A percentile compares a stretch with the other conserved stretches of the same genome.
Evolutionary conservation across 495 filamentous ascomycete genomes (phyloP).

Genomic region (Hyaloscypha finlandica): DNA sequence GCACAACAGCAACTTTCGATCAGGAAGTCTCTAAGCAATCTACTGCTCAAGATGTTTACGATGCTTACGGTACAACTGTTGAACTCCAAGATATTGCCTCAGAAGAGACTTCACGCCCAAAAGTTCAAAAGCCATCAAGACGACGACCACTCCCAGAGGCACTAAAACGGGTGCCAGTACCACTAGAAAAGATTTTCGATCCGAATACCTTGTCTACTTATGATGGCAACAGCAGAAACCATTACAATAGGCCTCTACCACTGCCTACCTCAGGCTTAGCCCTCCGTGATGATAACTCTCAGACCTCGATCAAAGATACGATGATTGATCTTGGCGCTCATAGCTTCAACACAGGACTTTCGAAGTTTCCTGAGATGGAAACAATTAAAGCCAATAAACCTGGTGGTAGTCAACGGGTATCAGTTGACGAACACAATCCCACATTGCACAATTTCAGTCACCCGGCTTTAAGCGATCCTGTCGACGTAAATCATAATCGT

Average conservation of each 20-base stretch:
- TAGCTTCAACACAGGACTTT: slow-evolving; percentile 42
- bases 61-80: slow-evolving; percentile 51
- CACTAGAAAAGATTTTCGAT: slow-evolving; percentile 58
- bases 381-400: slow-evolving; percentile 52
- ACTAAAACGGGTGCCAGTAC: slow-evolving; percentile 44
- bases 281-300: slow-evolving; percentile 50
- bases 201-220: slow-evolving; percentile 58
- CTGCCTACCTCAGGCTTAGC: slow-evolving; percentile 45
- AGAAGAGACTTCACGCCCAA: slow-evolving; percentile 25
- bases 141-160: slow-evolving; percentile 52
- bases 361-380: slow-evolving; percentile 59
- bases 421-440: slow-evolving; percentile 31
- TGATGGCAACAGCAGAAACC: slow-evolving; percentile 52
- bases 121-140: slow-evolving; percentile 41
- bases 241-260: slow-evolving; percentile 42
- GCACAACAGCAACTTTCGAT: slow-evolving; percentile 82
- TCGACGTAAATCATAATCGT: slow-evolving; percentile 48
- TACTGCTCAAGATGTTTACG: slow-evolving; percentile 48
- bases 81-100: slow-evolving; percentile 38
- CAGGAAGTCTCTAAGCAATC: slow-evolving; percentile 49
- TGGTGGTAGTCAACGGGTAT: slow-evolving; percentile 36
- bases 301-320: slow-evolving; percentile 52
- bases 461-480: slow-evolving; percentile 51
- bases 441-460: slow-evolving; percentile 42
- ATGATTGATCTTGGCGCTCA: slow-evolving; percentile 59